Base-by-base conservation (phyloP, 768 basidiomycete species). In the Lentinus tigrinus region DNA sequence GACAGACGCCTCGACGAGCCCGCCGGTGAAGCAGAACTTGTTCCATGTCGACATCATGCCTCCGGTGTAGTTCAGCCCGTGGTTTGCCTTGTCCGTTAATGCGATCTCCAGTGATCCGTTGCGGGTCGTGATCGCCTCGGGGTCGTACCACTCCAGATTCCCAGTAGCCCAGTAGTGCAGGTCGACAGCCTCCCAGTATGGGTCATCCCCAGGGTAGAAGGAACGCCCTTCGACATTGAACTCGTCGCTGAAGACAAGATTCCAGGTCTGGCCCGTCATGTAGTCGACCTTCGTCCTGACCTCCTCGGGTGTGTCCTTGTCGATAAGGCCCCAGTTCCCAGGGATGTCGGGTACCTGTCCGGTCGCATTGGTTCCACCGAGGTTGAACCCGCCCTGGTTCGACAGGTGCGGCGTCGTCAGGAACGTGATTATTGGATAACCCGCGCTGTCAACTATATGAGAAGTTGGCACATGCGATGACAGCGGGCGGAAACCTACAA, bases 21-120 rank as follows among this genome's bases (percentile, higher is more conserved):
- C 92, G 23, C 89, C 89, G n/a, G 89, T 90, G 72, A 92, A 94
- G 71, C 91, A 95, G 59, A 96, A 88, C 72, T 93, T 92, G 72
- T 93, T 94, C 89, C 75, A 79, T 11, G 77, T 74, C 16, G 74
- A 71, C 67, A 81, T 70, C 77, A 82, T 79, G 16, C 78, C 80
- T 46, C 75, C 65, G 26, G 74, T 74, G 66, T 82, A 78, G 56
- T 64, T 31, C 47, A 60, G 27, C 27, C 56, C 51, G 62, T 53
- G 88, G 28, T 78, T 89, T 49, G 74, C 67, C 66, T 81, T 88
- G 65, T 79, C 69, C n/a, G 73, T 83, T 64, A 95, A 73, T 1
- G 77, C 78, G 58, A 74, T 72, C 52, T 76, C 69, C n/a, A 78
- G 69, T 21, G 72, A 69, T 53, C 77, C 73, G 59, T 70, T 71